Conservation (phyloP, 805 yeast genomes). For the Starmerella vitae region DNA sequence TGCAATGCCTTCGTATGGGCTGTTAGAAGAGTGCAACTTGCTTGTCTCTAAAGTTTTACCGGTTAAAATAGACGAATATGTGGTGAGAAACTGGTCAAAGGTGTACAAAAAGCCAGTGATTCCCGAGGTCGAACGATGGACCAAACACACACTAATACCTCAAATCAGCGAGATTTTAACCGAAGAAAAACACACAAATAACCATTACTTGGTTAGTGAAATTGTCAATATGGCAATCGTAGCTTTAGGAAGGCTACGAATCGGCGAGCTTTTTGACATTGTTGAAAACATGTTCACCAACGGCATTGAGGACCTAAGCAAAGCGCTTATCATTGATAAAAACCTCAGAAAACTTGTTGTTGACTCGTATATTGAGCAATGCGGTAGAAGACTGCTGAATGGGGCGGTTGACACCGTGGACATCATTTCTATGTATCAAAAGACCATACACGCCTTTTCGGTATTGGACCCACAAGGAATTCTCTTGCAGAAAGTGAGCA, state of each 20-base stretch:
- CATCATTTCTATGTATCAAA: constrained; percentile 53
- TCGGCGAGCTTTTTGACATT: constrained; percentile 45
- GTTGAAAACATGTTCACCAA: constrained; percentile 39
- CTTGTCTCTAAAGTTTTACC: constrained; percentile 17
- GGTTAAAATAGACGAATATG: constrained; percentile 9
- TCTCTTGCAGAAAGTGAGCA: constrained; percentile 57
- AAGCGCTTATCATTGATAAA: constrained; percentile 34
- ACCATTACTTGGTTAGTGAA: neutral
- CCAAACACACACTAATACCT: neutral
- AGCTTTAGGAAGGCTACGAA: constrained; percentile 33
- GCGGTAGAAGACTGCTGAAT: constrained; percentile 43
- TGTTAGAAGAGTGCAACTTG: constrained; percentile 17
- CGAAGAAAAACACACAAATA: constrained; percentile 2
- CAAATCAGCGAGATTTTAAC: neutral
- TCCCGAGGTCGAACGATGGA: constrained; percentile 4
- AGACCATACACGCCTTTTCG: constrained; percentile 56
- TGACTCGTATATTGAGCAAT: constrained; percentile 34
- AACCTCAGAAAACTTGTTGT: constrained; percentile 43
- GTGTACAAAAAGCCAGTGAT: constrained; percentile 6
- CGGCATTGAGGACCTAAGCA: constrained; percentile 46
- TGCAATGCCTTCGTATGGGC: constrained; percentile 16
- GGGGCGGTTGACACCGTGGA: constrained; percentile 72
- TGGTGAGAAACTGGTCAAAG: constrained; percentile 9
- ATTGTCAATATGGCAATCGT: constrained; percentile 5
- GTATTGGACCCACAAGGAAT: constrained; percentile 81